phyloP scores from a whole-genome alignment of 2,329 filamentous ascomycete genomes.

The Penicillium griseofulvum region DNA sequence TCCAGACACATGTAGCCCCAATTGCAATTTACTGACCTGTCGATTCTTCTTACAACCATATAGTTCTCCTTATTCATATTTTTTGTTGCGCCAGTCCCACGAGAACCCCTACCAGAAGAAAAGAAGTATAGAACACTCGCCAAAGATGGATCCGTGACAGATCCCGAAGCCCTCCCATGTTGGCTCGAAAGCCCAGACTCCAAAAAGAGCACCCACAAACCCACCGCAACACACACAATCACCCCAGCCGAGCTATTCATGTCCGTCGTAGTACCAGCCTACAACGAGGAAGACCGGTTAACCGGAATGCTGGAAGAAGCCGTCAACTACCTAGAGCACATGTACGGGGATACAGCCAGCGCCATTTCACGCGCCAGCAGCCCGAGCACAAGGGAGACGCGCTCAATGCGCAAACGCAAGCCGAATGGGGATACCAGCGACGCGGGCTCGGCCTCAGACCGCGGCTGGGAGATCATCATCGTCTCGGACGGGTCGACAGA shows the following conservation, averaged over 20 bases:
- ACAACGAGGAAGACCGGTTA: conserved; percentile 86
- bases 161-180: conserved; percentile 65
- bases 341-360: conserved; percentile 59
- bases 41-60: not conserved
- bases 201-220: conserved; percentile 50
- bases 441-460: conserved; percentile 32
- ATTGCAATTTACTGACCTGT: not conserved
- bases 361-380: not conserved
- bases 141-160: conserved; percentile 58
- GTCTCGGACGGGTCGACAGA: conserved; percentile 89
- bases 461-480: conserved; percentile 88
- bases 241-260: conserved; percentile 78
- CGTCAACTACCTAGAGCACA: conserved; percentile 75
- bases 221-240: conserved; percentile 63
- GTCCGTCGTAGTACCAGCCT: conserved; percentile 90
- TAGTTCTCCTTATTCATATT: conserved; percentile 68
- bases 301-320: conserved; percentile 86
- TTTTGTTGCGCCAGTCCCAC: conserved; percentile 76
- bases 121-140: conserved; percentile 79
- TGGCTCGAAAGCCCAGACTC: conserved; percentile 78
- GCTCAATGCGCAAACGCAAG: conserved; percentile 22
- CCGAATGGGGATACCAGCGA: conserved; percentile 32
- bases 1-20: not conserved
- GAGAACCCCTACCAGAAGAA: conserved; percentile 70
- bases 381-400: conserved; percentile 11